Evolutionary conservation across 2,329 filamentous ascomycete genomes (phyloP).

Genomic region (Pseudogymnoascus sp.): DNA sequence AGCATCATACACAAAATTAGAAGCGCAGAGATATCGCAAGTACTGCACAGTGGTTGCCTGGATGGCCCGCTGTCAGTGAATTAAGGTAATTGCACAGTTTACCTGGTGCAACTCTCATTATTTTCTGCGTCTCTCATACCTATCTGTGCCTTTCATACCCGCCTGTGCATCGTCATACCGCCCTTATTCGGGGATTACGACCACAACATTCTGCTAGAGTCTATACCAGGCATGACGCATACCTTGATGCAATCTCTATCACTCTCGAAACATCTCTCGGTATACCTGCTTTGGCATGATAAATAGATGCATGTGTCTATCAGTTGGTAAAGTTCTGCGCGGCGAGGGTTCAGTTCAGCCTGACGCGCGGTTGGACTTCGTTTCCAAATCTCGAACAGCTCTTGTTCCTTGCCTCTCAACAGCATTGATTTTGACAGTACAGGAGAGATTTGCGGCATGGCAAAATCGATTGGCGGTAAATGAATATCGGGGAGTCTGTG

Average conservation of each 20-base stretch:
- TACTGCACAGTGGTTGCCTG: not conserved
- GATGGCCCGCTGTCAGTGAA: conserved; percentile 5
- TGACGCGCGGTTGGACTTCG: not conserved
- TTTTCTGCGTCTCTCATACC: not conserved
- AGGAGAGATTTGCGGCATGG: not conserved
- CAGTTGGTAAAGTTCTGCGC: not conserved
- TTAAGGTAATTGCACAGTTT: conserved; percentile 2
- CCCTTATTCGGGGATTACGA: conserved; percentile 2
- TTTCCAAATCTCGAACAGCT: not conserved
- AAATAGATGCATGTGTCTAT: not conserved
- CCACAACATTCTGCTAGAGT: not conserved
- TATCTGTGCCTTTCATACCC: not conserved
- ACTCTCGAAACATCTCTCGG: not conserved
- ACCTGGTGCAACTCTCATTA: conserved; percentile 4
- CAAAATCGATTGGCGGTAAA: not conserved
- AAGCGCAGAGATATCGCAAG: not conserved
- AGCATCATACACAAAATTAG: not conserved
- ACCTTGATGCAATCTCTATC: not conserved
- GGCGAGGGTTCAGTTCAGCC: not conserved
- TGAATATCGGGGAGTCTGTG: not conserved
- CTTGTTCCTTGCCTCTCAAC: not conserved
- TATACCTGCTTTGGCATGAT: not conserved
- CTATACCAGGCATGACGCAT: not conserved
- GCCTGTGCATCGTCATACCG: conserved; percentile 3
- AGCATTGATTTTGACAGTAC: not conserved